A percentile compares a stretch with the other conserved stretches of the same genome.
Evolutionary conservation across 208 protist species (phyloP).

Genomic region (Trypanosoma avium): DNA sequence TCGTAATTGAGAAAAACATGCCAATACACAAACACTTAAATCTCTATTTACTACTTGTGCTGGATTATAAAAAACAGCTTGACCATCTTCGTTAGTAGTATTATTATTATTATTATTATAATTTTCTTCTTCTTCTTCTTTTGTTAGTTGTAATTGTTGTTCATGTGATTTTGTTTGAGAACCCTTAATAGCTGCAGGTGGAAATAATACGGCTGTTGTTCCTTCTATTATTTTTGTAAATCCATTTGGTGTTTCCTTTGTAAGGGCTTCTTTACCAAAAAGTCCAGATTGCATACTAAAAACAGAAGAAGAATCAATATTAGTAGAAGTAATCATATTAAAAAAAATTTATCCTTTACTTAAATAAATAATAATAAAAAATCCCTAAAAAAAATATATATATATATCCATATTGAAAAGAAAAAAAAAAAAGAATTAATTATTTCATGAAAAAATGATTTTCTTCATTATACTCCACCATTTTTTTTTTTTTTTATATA

Average conservation of each 20-base stretch:
- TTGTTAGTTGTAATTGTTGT: background rate
- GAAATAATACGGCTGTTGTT: slow-evolving; percentile 75
- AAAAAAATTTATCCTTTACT: no score
- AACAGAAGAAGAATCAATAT: background rate
- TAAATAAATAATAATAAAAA: no score
- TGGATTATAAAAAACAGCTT: slow-evolving; percentile 97
- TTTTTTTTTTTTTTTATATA: background rate
- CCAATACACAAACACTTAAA: slow-evolving; percentile 94
- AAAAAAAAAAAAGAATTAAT: no score
- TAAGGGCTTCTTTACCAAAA: slow-evolving; percentile 59
- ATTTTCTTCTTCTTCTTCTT: background rate
- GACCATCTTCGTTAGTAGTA: slow-evolving; percentile 34
- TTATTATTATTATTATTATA: background rate
- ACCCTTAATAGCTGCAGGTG: slow-evolving; percentile 43
- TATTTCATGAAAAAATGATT: no score
- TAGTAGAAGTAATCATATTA: no score
- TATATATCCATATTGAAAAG: no score
- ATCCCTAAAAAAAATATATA: no score
- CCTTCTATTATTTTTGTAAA: slow-evolving; percentile 80
- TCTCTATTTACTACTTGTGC: slow-evolving; percentile 98
- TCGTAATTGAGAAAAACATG: slow-evolving; percentile 71
- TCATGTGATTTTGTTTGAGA: background rate
- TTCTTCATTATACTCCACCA: no score
- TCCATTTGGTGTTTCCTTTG: slow-evolving; percentile 46
- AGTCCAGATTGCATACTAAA: slow-evolving; percentile 50